Percentiles rank a stretch among this genome's conserved stretches.
Conservation (phyloP, 352 stramenopile genomes). For the Phytophthora lateralis region DNA sequence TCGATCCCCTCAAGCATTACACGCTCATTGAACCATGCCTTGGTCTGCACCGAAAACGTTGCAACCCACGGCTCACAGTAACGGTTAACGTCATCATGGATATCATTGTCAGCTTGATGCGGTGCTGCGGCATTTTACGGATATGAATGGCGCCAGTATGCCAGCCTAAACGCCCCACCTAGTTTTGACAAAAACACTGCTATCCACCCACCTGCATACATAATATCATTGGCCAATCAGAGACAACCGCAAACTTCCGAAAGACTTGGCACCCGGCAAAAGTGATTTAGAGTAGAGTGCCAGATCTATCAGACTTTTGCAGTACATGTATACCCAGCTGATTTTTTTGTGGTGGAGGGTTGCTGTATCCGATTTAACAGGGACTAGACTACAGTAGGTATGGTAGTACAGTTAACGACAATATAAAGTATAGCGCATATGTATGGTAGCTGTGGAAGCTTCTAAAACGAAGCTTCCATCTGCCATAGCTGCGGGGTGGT, state of each 20-base stretch:
- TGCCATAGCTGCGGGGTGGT: no score
- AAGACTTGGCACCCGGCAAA: constrained; percentile 7
- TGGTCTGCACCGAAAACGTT: not conserved
- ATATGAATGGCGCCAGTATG: not conserved
- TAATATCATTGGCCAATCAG: constrained; percentile 3
- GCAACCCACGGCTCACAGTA: not conserved
- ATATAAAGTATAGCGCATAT: no score
- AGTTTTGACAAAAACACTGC: constrained; percentile 1
- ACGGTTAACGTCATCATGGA: not conserved
- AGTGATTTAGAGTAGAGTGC: constrained; percentile 1
- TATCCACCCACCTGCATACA: not conserved
- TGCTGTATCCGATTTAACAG: no score
- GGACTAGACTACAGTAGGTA: no score
- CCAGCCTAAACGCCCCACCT: not conserved
- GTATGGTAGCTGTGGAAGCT: no score
- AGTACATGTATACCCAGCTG: no score
- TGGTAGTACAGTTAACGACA: no score
- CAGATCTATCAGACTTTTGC: constrained; percentile 6
- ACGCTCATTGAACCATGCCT: not conserved
- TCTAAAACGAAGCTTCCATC: no score
- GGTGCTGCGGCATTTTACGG: not conserved
- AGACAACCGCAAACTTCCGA: constrained; percentile 1
- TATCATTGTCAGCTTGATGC: not conserved
- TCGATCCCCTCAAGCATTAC: not conserved
- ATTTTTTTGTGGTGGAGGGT: no score